A percentile compares a stretch with the other conserved stretches of the same genome.
Evolutionary conservation across 352 stramenopile species (phyloP).

Genomic region (Pythium brachiatum): DNA sequence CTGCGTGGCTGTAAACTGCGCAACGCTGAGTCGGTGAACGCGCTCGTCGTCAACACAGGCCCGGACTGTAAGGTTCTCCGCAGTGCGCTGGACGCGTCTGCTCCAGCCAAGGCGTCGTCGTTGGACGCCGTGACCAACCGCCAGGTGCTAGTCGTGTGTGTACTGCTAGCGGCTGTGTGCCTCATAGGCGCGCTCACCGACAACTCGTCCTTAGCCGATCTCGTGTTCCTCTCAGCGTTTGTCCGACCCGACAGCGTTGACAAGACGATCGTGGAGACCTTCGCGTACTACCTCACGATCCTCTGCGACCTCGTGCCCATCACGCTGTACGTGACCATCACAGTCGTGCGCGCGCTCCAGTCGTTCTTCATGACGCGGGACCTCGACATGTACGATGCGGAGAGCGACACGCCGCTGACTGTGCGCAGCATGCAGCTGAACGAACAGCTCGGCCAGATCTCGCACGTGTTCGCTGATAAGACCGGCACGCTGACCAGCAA

Average conservation of each 20-base stretch:
- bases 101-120: slow-evolving; percentile 63
- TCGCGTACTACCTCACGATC: slow-evolving; percentile 82
- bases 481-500: slow-evolving; percentile 83
- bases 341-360: slow-evolving; percentile 85
- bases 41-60: slow-evolving; percentile 91
- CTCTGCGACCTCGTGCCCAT: slow-evolving; percentile 82
- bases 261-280: slow-evolving; percentile 51
- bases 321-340: slow-evolving; percentile 83
- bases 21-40: slow-evolving; percentile 87
- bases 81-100: slow-evolving; percentile 46
- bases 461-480: slow-evolving; percentile 96
- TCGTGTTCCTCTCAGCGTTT: slow-evolving; percentile 35
- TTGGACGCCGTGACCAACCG: slow-evolving; percentile 78
- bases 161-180: slow-evolving; percentile 62
- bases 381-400: slow-evolving; percentile 78
- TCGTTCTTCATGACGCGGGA: slow-evolving; percentile 78
- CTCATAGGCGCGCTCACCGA: slow-evolving; percentile 58
- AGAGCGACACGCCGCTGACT: slow-evolving; percentile 56
- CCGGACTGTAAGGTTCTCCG: slow-evolving; percentile 90
- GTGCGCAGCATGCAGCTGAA: slow-evolving; percentile 84
- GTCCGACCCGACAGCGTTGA: slow-evolving; percentile 23
- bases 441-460: slow-evolving; percentile 85
- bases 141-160: slow-evolving; percentile 73
- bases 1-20: slow-evolving; percentile 85
- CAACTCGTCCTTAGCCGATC: slow-evolving; percentile 44